Base-by-base conservation (phyloP, 2,329 filamentous ascomycete genomes). In the Verticillium dahliae region DNA sequence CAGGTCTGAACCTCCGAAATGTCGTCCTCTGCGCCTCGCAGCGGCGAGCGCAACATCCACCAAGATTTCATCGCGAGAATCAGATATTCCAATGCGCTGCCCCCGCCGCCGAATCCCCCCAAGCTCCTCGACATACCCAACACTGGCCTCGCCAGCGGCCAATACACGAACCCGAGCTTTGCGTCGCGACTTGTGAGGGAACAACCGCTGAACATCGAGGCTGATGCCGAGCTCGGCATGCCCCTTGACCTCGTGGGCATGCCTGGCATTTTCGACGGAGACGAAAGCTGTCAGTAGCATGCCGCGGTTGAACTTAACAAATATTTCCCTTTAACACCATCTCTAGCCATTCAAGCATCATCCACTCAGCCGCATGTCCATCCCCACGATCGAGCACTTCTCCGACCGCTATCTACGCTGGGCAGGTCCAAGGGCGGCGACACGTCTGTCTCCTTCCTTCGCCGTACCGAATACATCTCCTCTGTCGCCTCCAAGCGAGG, bases 11-110 rank as follows among this genome's bases (percentile, higher is more conserved):
- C 7, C 45, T 50, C 3, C 45, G 45, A 50, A 50, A 75, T 75
- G 73, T 71, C 73, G 57, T 73, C 73, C 62, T 69, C 72, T 18
- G 70, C 67, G 64, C 67, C 71, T 68, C 76, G 76, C 68, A 73
- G 72, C 65, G 80, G 81, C 73, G 83, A 85, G 74, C 83, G 85
- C 74, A 81, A 85, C 71, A 81, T 88, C 69, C 92, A 96, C 73
- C 95, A 99, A 78, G 95, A 99, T 77, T 98, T 97, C 78, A 97
- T 99, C 73, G 94, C 93, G 66, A 90, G 93, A 70, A 91, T 97
- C 71, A 87, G 95, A 76, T 99, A 96, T 76, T 92, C 92, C 71
- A 99, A 99, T 85, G 89, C 92, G 68, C 87, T 99, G 15, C 95
- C 95, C 66, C 93, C 95, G 66, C n/a, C n/a, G n/a, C 95, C 95